Base-by-base conservation (phyloP, 805 yeast species). In the Myxozyma neotropica region DNA sequence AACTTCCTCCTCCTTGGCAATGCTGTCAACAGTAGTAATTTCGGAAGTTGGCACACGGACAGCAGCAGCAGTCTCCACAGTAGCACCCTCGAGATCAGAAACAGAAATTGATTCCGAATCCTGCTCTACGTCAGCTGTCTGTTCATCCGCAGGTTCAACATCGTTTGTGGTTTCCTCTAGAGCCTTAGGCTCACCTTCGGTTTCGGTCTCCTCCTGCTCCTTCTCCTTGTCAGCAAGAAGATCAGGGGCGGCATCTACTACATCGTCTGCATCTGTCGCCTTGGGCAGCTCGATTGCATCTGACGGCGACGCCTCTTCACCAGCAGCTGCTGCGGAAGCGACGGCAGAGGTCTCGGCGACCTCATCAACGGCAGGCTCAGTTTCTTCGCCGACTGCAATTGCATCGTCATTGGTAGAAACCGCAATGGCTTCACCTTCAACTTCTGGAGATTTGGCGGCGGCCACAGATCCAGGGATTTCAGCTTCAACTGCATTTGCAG, bases 61-160 rank as follows among this genome's bases (percentile, higher is more conserved):
- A 19, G 46, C 46, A 7, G 45, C 38, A 26, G 46, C 54, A 50
- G 54, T 50, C 27, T 50, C 54, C 15, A 39, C 54, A n/a, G 45
- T 27, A 17, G 38, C 46, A 6, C 21, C 38, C 12, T 40, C 46
- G n/a, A 38, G 7, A 7, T 39, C 46, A 2, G 45, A 39, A 7
- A 21, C 45, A 17, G 38, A 17, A 24, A 36, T 10, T 6, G 53
- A 48, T 43, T 48, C 53, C 8, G 35, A 15, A 17, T 24, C 53
- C 4, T 4, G 31, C 1, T 13, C 31, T 21, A 27, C 21, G 15
- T 35, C 27, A 31, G n/a, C n/a, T n/a, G n/a, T n/a, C n/a, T n/a
- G n/a, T n/a, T n/a, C n/a, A n/a, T n/a, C n/a, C n/a, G n/a, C n/a
- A n/a, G n/a, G n/a, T n/a, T n/a, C n/a, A n/a, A n/a, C n/a, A n/a